Conservation (phyloP, 2,329 filamentous ascomycete genomes). For the Shiraia sp. region DNA sequence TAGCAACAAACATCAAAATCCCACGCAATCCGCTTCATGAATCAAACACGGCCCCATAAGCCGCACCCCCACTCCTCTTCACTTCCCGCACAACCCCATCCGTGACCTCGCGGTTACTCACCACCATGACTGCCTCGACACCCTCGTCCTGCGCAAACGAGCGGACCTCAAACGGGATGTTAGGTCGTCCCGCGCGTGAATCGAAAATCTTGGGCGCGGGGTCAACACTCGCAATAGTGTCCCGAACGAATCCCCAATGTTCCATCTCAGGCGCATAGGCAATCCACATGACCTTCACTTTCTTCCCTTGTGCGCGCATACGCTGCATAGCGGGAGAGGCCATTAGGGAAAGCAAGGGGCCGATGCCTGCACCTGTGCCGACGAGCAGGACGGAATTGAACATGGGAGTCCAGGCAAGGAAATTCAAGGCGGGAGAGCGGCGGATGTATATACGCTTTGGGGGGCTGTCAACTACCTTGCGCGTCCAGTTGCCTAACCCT, state of each 20-base stretch:
- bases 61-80: slow-evolving; percentile 12
- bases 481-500: slow-evolving; percentile 43
- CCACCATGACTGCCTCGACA: slow-evolving; percentile 24
- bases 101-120: slow-evolving; percentile 23
- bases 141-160: slow-evolving; percentile 2
- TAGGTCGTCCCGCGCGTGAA: slow-evolving; percentile 7
- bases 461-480: slow-evolving; percentile 11
- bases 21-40: too few species aligned
- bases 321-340: slow-evolving; percentile 6
- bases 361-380: slow-evolving; percentile 29
- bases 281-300: slow-evolving; percentile 22
- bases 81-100: slow-evolving; percentile 15
- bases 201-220: slow-evolving; percentile 17
- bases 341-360: slow-evolving; percentile 23
- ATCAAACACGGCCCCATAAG: slow-evolving; percentile 31
- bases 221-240: slow-evolving; percentile 16
- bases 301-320: slow-evolving; percentile 8
- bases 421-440: slow-evolving; percentile 19
- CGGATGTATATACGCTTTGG: slow-evolving; percentile 20
- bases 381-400: slow-evolving; percentile 25
- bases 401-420: slow-evolving; percentile 19
- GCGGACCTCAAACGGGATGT: slow-evolving; percentile 17
- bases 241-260: slow-evolving; percentile 20
- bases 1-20: too few species aligned
- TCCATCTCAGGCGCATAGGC: slow-evolving; percentile 10